Evolutionary conservation across 192 early-diverging fungal genomes (phyloP).

Genomic region (Umbelopsis isabellina): DNA sequence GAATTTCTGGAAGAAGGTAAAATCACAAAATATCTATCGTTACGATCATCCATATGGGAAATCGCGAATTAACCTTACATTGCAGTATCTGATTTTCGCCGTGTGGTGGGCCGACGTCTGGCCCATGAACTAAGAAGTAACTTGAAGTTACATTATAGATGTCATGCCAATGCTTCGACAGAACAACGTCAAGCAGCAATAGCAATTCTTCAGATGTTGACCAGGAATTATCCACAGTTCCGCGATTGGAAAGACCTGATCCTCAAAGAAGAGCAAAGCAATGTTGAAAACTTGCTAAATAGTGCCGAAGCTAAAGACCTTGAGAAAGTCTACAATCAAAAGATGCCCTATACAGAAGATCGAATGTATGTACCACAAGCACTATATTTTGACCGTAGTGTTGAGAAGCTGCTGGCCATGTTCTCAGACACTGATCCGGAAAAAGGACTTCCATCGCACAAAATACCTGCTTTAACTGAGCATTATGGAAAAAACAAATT

Average conservation of each 20-base stretch:
- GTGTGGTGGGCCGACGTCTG: conserved; percentile 76
- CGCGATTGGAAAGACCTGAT: conserved; percentile 92
- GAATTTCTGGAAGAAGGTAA: conserved; percentile 89
- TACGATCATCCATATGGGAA: not conserved
- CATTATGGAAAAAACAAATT: conserved; percentile 89
- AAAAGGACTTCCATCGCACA: conserved; percentile 63
- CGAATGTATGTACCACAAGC: conserved; percentile 53
- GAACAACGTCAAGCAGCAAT: conserved; percentile 78
- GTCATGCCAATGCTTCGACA: conserved; percentile 61
- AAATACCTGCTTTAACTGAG: conserved; percentile 61
- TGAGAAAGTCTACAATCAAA: conserved; percentile 35
- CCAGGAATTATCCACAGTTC: conserved; percentile 77
- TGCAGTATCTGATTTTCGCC: conserved; percentile 86
- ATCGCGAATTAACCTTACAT: not conserved
- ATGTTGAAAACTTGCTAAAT: conserved; percentile 25
- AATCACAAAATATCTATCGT: not conserved
- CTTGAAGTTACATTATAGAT: conserved; percentile 78
- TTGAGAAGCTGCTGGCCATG: conserved; percentile 86
- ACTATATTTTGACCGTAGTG: conserved; percentile 93
- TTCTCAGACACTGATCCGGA: conserved; percentile 67
- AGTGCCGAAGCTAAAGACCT: conserved; percentile 28
- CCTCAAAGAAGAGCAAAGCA: conserved; percentile 57
- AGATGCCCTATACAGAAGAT: conserved; percentile 7
- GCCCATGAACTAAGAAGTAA: conserved; percentile 78
- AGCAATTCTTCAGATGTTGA: conserved; percentile 79